Evolutionary conservation across 352 stramenopile species (phyloP), one percentile per base, ranked within the genome.

Genomic region (Pythium pyrilobum): DNA sequence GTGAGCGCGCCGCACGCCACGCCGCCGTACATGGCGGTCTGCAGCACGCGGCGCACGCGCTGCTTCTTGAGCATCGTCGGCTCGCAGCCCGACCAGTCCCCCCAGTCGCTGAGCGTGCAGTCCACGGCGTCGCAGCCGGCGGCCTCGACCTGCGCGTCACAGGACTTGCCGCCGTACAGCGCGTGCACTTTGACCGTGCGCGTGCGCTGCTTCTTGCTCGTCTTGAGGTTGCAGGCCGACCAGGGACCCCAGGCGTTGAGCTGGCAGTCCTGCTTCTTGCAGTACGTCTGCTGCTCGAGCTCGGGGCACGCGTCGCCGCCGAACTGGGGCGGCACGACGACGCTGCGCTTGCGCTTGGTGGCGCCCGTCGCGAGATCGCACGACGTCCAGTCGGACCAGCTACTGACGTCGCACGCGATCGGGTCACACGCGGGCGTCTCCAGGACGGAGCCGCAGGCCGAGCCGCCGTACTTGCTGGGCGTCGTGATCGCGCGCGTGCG

Each of bases 21-120:
- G 5, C 78, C 78, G 2, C 52, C 59, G 45, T 69, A 77, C 52
- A 80, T n/a, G n/a, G n/a, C n/a, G n/a, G n/a, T n/a, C n/a, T n/a
- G n/a, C n/a, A 61, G 13, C 51, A 69, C 62, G 1, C 67, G 74
- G 2, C 67, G 69, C 4, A 55, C 67, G 11, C 74, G 70, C 21
- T 49, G 59, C 46, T 61, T 72, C 32, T 53, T 69, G 23, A 59
- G 27, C 2, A 52, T 72, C 9, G 21, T 45, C 2, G 67, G 54
- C 33, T 83, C 52, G 39, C 73, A 87, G 0, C 46, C 66, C 1
- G 71, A 78, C 73, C 73, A 87, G 8, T 21, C 39, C 18, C 56
- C 64, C 76, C 76, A 87, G 34, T 65, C 62, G 16, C 69, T 57
- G 1, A 81, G 42, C 28, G 50, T 37, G 23, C 78, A 89, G 20